Base-by-base conservation (phyloP, 1,284 basidiomycete species). In the Dichomitus squalens region DNA sequence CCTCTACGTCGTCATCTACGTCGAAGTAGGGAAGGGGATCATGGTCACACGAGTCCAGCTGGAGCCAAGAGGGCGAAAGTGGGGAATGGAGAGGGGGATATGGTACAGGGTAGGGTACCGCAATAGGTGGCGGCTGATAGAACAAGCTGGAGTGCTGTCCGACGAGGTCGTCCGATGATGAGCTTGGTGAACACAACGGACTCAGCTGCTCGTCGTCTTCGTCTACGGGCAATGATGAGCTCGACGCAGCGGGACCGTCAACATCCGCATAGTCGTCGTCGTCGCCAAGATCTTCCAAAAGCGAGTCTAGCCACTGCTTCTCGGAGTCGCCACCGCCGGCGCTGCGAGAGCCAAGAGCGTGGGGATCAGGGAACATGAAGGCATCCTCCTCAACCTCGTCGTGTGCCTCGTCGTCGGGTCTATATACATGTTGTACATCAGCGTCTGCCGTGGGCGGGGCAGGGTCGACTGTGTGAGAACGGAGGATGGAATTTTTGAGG, bases 341-440 rank as follows among this genome's bases (percentile, higher is more conserved):
- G 50, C 73, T 66, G 58, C 68, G 73, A 54, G 72, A 58, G 57
- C 73, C 74, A 59, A 87, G 73, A 57, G 81, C 78, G 69, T 81
- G 83, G 58, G 84, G 86, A 69, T 90, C 88, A 20, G 89, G 89
- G 67, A 91, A 92, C 79, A 90, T 82, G 76, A 90, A 92, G 20
- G 84, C 81, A 57, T 77, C 76, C 64, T 81, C 81, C 57, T 79
- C 76, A 49, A 75, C 73, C 61, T 78, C 78, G 47, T 80, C 79
- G 56, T 76, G 76, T 49, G 72, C 73, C 51, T 74, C 73, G 51
- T 76, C 77, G 63, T 78, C 75, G 64, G 66, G 64, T 71, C 71
- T 70, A 70, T 78, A 76, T 65, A 74, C 71, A 73, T 71, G 64
- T 64, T 72, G 73, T 63, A 75, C 66, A 72, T 75, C 76, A 68